Conservation (phyloP, 768 basidiomycete genomes). For the Pulveroboletus sp. region DNA sequence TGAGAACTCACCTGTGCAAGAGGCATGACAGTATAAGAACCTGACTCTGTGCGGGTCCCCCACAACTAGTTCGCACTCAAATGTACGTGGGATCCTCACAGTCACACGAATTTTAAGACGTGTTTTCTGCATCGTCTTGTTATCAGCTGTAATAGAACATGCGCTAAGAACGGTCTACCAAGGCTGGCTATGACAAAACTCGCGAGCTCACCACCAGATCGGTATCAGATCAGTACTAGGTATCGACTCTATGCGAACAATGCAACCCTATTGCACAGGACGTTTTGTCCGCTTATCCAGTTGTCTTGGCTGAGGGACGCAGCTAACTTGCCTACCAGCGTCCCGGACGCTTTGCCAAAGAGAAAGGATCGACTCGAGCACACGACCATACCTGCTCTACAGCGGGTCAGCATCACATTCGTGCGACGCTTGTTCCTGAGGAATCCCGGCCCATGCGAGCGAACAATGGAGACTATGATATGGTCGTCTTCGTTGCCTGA, state of each 20-base stretch:
- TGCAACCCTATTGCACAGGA: neutral
- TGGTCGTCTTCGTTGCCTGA: slow-evolving; percentile 78
- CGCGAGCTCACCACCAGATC: too few relatives aligned
- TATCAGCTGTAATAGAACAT: too few relatives aligned
- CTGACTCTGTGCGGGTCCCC: too few relatives aligned
- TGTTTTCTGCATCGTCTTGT: too few relatives aligned
- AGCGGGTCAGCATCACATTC: slow-evolving; percentile 84
- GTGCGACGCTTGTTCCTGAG: slow-evolving; percentile 56
- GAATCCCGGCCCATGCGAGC: slow-evolving; percentile 58
- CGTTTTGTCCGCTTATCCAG: slow-evolving; percentile 16
- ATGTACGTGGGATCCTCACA: too few relatives aligned
- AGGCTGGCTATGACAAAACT: too few relatives aligned
- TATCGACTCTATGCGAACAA: neutral
- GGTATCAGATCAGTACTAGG: too few relatives aligned
- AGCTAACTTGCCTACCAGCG: slow-evolving; percentile 26
- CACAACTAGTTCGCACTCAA: too few relatives aligned
- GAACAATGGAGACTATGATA: slow-evolving; percentile 67
- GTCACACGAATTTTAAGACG: too few relatives aligned
- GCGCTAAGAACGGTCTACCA: too few relatives aligned
- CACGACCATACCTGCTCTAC: slow-evolving; percentile 71
- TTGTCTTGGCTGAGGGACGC: neutral
- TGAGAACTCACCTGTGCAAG: too few relatives aligned
- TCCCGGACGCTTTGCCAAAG: slow-evolving; percentile 10
- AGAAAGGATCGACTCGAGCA: slow-evolving; percentile 42
- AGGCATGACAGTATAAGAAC: too few relatives aligned